Percentiles rank a stretch among this genome's conserved stretches.
Conservation (phyloP, 331 rosid species). For the Erythrophleum ivorense region DNA sequence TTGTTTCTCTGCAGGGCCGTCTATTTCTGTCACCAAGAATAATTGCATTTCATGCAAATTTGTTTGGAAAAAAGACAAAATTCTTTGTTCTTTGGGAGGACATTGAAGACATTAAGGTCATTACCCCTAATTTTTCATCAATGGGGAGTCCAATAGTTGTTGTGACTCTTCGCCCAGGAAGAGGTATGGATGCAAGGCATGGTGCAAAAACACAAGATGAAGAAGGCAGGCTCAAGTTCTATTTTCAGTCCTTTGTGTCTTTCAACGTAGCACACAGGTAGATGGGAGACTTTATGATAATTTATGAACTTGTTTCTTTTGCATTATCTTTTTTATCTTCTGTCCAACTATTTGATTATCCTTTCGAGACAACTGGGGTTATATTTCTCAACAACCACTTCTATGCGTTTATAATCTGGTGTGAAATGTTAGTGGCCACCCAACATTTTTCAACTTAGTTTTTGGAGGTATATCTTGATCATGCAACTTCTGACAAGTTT, state of each 20-base stretch:
- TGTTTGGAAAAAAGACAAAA: slow-evolving; percentile 88
- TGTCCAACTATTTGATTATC: slow-evolving; percentile 10
- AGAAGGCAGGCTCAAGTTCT: slow-evolving; percentile 94
- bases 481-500: background rate
- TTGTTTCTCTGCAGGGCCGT: slow-evolving; percentile 76
- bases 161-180: slow-evolving; percentile 85
- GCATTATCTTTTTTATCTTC: slow-evolving; percentile 20
- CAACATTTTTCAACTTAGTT: background rate
- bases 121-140: slow-evolving; percentile 82
- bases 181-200: slow-evolving; percentile 92
- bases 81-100: slow-evolving; percentile 98
- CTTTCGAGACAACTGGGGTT: slow-evolving; percentile 12
- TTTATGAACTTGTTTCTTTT: slow-evolving; percentile 30
- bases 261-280: slow-evolving; percentile 89
- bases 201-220: slow-evolving; percentile 93
- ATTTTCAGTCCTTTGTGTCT: slow-evolving; percentile 97
- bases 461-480: slow-evolving; percentile 9
- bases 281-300: slow-evolving; percentile 30
- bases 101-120: slow-evolving; percentile 86
- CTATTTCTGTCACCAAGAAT: slow-evolving; percentile 93
- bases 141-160: slow-evolving; percentile 96
- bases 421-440: slow-evolving; percentile 17
- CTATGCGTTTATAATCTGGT: slow-evolving; percentile 21
- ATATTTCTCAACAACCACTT: slow-evolving; percentile 17
- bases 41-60: slow-evolving; percentile 90